Evolutionary conservation across 2,329 filamentous ascomycete species (phyloP), one percentile per base, ranked within the genome.

Genomic region (Colletotrichum sojae): DNA sequence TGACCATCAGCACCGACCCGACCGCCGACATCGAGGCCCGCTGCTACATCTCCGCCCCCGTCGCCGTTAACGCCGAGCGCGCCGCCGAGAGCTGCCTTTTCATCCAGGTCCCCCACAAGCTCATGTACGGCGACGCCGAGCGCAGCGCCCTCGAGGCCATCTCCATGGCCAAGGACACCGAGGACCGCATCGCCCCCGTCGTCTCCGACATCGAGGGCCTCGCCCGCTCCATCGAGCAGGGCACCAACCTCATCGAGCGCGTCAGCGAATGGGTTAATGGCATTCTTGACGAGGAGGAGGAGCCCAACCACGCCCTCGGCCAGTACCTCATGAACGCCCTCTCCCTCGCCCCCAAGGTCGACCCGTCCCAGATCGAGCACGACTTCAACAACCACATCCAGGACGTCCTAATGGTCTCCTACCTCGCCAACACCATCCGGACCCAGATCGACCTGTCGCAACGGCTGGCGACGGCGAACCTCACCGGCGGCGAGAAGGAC

Each of bases 371-470:
- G 80, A 95, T 99, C 78, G 96, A 99, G 88, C 89, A 92, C 79
- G 95, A 98, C 86, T 99, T 99, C 90, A 99, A 99, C 90, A 97
- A 97, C 87, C 96, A 99, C 85, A 94, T 99, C 82, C 96, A 99
- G 86, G 96, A 99, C 81, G 95, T 99, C 71, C 91, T 99, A 74
- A 95, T 98, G 82, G 95, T 99, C 76, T 97, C 94, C 74, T 99
- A 99, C 86, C 89, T 99, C 73, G 94, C 96, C 81, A 99, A 98
- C 88, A 98, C 94, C 74, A 97, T 98, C 84, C 94, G 95, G 82
- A 98, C 95, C 75, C 96, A 99, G 86, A 98, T 99, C 85, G 96
- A 98, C 78, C 90, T 99, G 69, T 97, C 95, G 73, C 97, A 98
- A 88, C 90, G 95, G 73, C 86, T 99, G 78, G 95, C 95, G 62